Evolutionary conservation across 2,329 filamentous ascomycete genomes (phyloP).

Genomic region (Aspergillus candidus): DNA sequence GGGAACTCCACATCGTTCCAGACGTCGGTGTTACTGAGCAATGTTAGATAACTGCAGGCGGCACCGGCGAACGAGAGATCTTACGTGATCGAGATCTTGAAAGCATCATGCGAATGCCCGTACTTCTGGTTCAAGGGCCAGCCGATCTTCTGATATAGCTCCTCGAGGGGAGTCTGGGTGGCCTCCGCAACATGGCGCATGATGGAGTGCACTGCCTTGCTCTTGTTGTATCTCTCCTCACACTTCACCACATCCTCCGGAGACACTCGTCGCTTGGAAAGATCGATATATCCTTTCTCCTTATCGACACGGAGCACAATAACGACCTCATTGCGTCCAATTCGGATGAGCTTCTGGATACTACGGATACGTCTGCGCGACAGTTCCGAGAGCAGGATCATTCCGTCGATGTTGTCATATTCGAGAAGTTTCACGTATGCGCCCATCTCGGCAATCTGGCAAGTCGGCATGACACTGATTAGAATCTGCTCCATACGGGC

Average conservation of each 20-base stretch:
- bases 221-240: constrained; percentile 99
- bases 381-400: constrained; percentile 97
- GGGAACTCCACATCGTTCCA: constrained; percentile 92
- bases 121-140: constrained; percentile 99
- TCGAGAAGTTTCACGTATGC: constrained; percentile 99
- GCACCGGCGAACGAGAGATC: constrained; percentile 20
- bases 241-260: constrained; percentile 97
- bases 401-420: constrained; percentile 99
- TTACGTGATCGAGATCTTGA: constrained; percentile 97
- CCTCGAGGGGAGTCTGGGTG: constrained; percentile 88
- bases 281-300: constrained; percentile 98
- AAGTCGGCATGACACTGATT: constrained; percentile 10
- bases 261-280: constrained; percentile 96
- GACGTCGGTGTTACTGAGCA: constrained; percentile 75
- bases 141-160: constrained; percentile 85
- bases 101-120: constrained; percentile 92
- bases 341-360: constrained; percentile 98
- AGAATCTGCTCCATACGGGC: not conserved
- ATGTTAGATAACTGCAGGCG: constrained; percentile 7
- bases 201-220: constrained; percentile 98
- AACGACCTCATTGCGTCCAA: constrained; percentile 96
- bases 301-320: constrained; percentile 98
- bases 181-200: constrained; percentile 99
- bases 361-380: constrained; percentile 96
- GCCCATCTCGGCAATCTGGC: constrained; percentile 96